Evolutionary conservation across 176 grass and related monocot species (phyloP).

Genomic region (Elymus sibiricus): DNA sequence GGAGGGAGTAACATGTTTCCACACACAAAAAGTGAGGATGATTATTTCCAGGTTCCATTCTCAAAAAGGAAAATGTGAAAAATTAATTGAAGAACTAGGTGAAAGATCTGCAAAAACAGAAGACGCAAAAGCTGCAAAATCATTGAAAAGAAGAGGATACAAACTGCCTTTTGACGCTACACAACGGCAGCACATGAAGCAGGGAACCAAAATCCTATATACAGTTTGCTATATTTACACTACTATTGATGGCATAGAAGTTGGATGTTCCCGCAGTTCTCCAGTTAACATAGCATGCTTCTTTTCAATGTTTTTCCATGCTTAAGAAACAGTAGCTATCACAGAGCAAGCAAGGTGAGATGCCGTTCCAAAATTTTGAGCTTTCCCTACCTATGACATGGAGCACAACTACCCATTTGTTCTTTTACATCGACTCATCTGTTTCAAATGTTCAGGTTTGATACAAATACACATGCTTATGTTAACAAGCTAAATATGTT

Average conservation of each 20-base stretch:
- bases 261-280: neutral
- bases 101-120: neutral
- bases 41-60: neutral
- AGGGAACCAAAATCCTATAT: neutral
- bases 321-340: neutral
- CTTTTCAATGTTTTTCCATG: neutral
- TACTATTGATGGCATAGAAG: neutral
- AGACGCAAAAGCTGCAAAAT: neutral
- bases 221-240: neutral
- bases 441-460: neutral
- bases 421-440: slow-evolving; percentile 20
- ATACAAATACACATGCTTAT: slow-evolving; percentile 18
- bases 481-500: neutral
- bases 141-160: neutral
- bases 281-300: neutral
- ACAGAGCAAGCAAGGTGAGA: neutral
- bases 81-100: neutral
- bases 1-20: neutral
- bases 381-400: neutral
- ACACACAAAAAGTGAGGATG: neutral
- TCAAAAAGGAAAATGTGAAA: neutral
- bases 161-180: neutral
- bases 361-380: neutral
- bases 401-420: slow-evolving; percentile 6
- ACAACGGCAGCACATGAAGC: neutral